These are phyloP conservation scores for Aschersonia sp. DNA, from an alignment of 2,329 filamentous ascomycete species.

Conservation along the genomic window DNA sequence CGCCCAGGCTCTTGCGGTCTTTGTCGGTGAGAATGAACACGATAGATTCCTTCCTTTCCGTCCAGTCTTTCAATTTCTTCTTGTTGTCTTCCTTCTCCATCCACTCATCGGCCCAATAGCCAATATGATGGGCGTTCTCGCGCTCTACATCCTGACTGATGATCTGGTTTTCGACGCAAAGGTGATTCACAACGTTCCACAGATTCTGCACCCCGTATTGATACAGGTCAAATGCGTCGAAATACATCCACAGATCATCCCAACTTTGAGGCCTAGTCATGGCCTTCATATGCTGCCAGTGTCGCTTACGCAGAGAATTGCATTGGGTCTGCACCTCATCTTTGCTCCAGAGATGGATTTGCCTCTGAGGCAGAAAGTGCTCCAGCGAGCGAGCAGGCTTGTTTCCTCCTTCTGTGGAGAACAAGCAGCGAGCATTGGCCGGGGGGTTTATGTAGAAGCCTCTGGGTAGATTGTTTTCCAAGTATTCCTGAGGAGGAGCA, in stretches of 20 bases:
- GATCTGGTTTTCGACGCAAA: slow-evolving; percentile 24
- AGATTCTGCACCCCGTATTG: slow-evolving; percentile 31
- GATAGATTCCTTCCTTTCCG: slow-evolving; percentile 7
- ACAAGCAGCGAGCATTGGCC: slow-evolving; percentile 16
- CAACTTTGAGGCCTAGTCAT: slow-evolving; percentile 18
- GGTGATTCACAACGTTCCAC: slow-evolving; percentile 27
- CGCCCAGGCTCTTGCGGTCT: slow-evolving; percentile 15
- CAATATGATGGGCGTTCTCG: slow-evolving; percentile 13
- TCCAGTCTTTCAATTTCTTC: slow-evolving; percentile 16
- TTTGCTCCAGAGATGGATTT: slow-evolving; percentile 21
- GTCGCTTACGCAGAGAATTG: slow-evolving; percentile 21
- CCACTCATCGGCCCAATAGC: slow-evolving; percentile 24
- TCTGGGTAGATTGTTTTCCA: slow-evolving; percentile 20
- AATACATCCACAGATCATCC: slow-evolving; percentile 31
- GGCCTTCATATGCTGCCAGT: slow-evolving; percentile 19
- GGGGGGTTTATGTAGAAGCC: slow-evolving; percentile 22
- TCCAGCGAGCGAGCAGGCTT: slow-evolving; percentile 14
- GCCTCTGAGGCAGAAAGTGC: slow-evolving; percentile 13
- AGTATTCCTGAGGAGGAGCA: slow-evolving; percentile 14
- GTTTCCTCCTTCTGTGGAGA: slow-evolving; percentile 22
- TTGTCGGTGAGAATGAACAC: slow-evolving; percentile 11
- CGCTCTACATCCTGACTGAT: slow-evolving; percentile 13
- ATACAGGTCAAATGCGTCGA: slow-evolving; percentile 32
- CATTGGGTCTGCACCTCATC: slow-evolving; percentile 22
- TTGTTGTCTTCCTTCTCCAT: slow-evolving; percentile 13